Conservation (phyloP, 345 rosid genomes). For the Citrus reticulata region DNA sequence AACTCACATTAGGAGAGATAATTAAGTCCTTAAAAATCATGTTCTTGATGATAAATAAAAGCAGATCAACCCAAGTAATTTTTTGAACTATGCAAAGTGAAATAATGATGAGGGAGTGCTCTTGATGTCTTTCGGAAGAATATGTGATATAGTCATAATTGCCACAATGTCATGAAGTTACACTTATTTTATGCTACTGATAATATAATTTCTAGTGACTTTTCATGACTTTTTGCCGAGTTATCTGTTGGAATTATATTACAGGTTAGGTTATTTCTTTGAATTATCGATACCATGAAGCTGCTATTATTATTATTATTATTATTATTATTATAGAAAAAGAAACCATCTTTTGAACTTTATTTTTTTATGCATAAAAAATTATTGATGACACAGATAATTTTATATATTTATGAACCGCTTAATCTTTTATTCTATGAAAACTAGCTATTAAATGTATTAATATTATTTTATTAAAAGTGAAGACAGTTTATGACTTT, state of each 20-base stretch:
- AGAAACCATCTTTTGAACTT: neutral
- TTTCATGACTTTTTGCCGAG: neutral
- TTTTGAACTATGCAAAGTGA: neutral
- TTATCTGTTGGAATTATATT: neutral
- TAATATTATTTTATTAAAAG: neutral
- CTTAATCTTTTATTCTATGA: neutral
- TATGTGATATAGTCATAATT: conserved; percentile 1
- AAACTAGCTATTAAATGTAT: neutral
- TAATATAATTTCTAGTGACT: conserved; percentile 6
- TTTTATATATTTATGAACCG: neutral
- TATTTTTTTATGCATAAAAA: neutral
- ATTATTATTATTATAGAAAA: neutral
- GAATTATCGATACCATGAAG: neutral
- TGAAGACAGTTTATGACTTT: neutral
- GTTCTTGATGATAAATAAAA: neutral
- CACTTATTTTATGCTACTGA: conserved; percentile 3
- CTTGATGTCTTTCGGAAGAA: neutral
- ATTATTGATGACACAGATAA: neutral
- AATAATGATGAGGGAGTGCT: neutral
- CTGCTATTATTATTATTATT: no score
- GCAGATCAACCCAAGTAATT: neutral
- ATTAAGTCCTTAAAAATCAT: neutral
- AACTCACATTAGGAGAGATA: neutral
- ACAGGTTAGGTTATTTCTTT: neutral
- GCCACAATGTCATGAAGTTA: neutral